Conservation (phyloP, 768 basidiomycete genomes). For the Mycena sanguinolenta region DNA sequence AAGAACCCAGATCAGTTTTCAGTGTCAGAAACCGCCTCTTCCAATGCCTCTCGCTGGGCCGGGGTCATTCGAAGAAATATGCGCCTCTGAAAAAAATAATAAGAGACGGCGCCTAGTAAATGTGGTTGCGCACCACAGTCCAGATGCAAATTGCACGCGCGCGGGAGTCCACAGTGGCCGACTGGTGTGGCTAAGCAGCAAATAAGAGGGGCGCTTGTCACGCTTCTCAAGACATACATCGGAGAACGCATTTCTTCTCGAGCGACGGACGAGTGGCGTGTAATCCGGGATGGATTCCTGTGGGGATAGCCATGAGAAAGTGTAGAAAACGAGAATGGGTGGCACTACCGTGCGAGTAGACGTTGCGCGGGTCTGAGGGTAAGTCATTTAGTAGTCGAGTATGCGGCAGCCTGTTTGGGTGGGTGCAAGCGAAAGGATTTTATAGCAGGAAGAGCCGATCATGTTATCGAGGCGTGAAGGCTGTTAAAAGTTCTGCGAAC, state of each 20-base stretch:
- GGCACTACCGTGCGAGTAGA: neutral
- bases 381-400: neutral
- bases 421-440: neutral
- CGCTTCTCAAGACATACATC: neutral
- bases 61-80: neutral
- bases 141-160: conserved; percentile 16
- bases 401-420: neutral
- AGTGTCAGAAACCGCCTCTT: conserved; percentile 26
- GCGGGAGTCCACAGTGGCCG: neutral
- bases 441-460: conserved; percentile 10
- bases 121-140: conserved; percentile 16
- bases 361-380: neutral
- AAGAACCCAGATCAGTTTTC: conserved; percentile 13
- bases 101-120: neutral
- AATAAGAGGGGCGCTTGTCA: neutral
- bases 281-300: neutral
- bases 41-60: conserved; percentile 19
- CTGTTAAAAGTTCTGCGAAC: conserved; percentile 7
- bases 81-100: conserved; percentile 10
- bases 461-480: neutral
- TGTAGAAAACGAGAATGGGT: neutral
- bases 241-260: conserved; percentile 27
- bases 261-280: conserved; percentile 1
- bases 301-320: neutral
- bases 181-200: neutral